Evolutionary conservation across 1,284 basidiomycete species (phyloP), one percentile per base, ranked within the genome.

Genomic region (Phlebopus sp.): DNA sequence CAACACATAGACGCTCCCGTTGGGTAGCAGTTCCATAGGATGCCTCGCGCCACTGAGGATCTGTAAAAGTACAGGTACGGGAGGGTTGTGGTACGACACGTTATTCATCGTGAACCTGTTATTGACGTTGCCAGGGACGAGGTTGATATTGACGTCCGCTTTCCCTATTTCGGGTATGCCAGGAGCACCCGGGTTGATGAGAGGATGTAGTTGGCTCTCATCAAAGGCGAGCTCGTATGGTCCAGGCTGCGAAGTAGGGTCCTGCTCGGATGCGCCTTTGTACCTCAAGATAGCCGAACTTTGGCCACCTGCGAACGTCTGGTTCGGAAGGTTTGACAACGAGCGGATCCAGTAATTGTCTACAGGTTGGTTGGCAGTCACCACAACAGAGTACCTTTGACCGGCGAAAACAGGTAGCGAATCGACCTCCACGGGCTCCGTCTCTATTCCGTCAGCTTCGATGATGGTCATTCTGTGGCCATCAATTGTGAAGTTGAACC

Each of bases 231-330:
- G 56, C 17, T 53, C 59, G 46, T 57, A 66, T 0, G 67, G 63
- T 0, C 61, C 57, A 47, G 67, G 60, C 0, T 51, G 30, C 0
- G 74, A 70, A 4, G 59, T 71, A 0, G 77, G 81, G 27, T 81
- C 78, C 9, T 39, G 39, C 1, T 49, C 49, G 0, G 62, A 53
- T 3, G 81, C 81, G 5, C 75, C 74, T 0, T 37, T 49, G 55
- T 84, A 84, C 15, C 75, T 71, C 25, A 84, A 56, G 47, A 84
- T 78, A 2, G 79, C 82, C 14, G 69, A 66, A 54, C 78, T 79
- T 36, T 72, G 56, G 4, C 73, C 73, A 8, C 63, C 65, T 1
- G 47, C 57, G 51, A 75, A 71, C 3, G 60, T 43, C 3, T 43
- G 21, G 4, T 32, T 32, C 18, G 47, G n/a, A 7, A 39, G 18